Evolutionary conservation across 805 yeast species (phyloP).

Genomic region (Wilhelminamyces savonicus): DNA sequence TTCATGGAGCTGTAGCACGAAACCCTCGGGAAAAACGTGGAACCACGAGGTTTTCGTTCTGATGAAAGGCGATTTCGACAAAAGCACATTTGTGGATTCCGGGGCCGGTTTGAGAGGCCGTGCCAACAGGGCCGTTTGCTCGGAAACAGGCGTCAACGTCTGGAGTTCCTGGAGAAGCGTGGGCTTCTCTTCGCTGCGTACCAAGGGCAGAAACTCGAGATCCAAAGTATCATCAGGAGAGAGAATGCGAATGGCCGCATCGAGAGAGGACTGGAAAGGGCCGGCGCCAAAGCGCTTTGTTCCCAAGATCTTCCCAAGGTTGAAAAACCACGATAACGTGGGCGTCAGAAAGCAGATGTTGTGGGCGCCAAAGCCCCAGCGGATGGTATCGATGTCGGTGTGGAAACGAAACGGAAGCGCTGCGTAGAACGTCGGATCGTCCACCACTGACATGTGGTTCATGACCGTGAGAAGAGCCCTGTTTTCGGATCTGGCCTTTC

Average conservation of each 20-base stretch:
- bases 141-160: background rate
- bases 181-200: constrained; percentile 21
- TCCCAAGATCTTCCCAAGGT: constrained; percentile 82
- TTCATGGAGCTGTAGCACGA: constrained; percentile 75
- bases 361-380: constrained; percentile 95
- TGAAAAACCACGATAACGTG: constrained; percentile 56
- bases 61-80: constrained; percentile 45
- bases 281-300: constrained; percentile 89
- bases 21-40: constrained; percentile 93
- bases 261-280: constrained; percentile 85
- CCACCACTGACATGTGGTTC: constrained; percentile 91
- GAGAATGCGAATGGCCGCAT: constrained; percentile 74
- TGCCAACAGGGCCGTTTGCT: constrained; percentile 10
- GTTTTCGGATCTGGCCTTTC: constrained; percentile 57
- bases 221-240: constrained; percentile 71
- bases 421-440: constrained; percentile 90
- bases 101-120: constrained; percentile 20
- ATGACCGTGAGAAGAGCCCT: constrained; percentile 77
- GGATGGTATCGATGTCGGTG: constrained; percentile 53
- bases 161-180: constrained; percentile 34
- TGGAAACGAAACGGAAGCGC: constrained; percentile 69
- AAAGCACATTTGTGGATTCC: constrained; percentile 22
- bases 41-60: constrained; percentile 77
- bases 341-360: constrained; percentile 74
- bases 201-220: constrained; percentile 33